Percentiles rank a stretch among this genome's conserved stretches.
Evolutionary conservation across 1,139 yeast genomes (phyloP).

Genomic region (Pichia inconspicua): DNA sequence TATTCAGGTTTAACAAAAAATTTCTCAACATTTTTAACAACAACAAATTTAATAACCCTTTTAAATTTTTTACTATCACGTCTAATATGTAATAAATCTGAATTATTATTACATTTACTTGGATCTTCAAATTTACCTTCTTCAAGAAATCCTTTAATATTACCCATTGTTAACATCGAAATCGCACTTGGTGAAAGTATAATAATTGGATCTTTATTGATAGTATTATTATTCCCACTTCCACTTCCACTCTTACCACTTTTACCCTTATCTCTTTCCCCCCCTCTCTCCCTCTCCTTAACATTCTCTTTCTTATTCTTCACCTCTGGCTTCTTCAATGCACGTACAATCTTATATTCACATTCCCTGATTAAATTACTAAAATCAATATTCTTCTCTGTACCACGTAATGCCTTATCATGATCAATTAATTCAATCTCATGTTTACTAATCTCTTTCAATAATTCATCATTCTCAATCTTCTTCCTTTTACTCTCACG

Average conservation of each 20-base stretch:
- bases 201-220: conserved; percentile 74
- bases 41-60: conserved; percentile 53
- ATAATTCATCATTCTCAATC: conserved; percentile 45
- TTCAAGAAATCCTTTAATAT: conserved; percentile 76
- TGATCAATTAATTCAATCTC: conserved; percentile 73
- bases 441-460: conserved; percentile 44
- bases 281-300: not conserved
- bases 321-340: conserved; percentile 3
- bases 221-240: not conserved
- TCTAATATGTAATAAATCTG: conserved; percentile 44
- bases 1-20: conserved; percentile 93
- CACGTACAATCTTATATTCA: conserved; percentile 46
- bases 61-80: conserved; percentile 53
- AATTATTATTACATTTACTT: conserved; percentile 21
- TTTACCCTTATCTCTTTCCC: conserved; percentile 28
- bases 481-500: conserved; percentile 17
- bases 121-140: conserved; percentile 58
- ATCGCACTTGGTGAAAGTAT: conserved; percentile 93
- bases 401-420: conserved; percentile 72
- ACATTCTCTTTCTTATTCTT: not conserved
- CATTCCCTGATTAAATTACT: conserved; percentile 64
- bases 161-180: conserved; percentile 70
- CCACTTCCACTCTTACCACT: conserved; percentile 10
- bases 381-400: conserved; percentile 60
- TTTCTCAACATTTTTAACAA: conserved; percentile 81